Evolutionary conservation across 2,329 filamentous ascomycete genomes (phyloP), one percentile per base, ranked within the genome.

Genomic region (Neobulgaria alba): DNA sequence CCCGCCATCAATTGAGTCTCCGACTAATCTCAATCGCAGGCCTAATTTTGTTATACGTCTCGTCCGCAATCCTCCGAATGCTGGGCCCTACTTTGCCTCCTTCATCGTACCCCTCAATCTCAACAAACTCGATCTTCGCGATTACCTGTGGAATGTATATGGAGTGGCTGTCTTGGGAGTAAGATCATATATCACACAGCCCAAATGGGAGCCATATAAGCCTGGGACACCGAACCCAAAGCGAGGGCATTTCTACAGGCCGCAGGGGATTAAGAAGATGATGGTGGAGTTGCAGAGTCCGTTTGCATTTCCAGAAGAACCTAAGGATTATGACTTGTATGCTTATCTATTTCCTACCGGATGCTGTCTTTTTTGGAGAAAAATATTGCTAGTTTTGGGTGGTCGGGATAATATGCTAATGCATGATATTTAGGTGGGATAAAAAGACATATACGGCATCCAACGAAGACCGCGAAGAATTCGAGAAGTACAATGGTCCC

Each of bases 101-200:
- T 98, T 98, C 76, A 73, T 82, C 57, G 90, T 95, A 21, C 92
- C 92, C 9, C 74, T 96, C 54, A 79, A 77, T 55, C 88, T 95
- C 72, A 94, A 87, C 72, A 98, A 98, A 68, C 82, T 96, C 64
- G 92, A 98, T 63, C 68, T 98, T 31, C 85, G 88, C 63, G 89
- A 95, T 68, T 98, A 96, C 69, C 81, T 98, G 47, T 85, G 77
- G 68, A 80, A 94, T 63, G 75, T 76, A 32, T 98, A 98, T 71
- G 72, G 75, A 46, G 80, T 96, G 47, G 73, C 80, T 49, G 77
- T 82, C 39, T 67, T 77, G 38, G 71, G 71, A 51, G 79, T 96
- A 47, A 84, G 90, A 47, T 88, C 85, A 39, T 90, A 77, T 58
- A 76, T 96, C 58, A 79, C 85, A 55, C 77, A 82, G 64, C 72